Conservation (phyloP, 352 stramenopile genomes). For the Phytophthora sansomeana region DNA sequence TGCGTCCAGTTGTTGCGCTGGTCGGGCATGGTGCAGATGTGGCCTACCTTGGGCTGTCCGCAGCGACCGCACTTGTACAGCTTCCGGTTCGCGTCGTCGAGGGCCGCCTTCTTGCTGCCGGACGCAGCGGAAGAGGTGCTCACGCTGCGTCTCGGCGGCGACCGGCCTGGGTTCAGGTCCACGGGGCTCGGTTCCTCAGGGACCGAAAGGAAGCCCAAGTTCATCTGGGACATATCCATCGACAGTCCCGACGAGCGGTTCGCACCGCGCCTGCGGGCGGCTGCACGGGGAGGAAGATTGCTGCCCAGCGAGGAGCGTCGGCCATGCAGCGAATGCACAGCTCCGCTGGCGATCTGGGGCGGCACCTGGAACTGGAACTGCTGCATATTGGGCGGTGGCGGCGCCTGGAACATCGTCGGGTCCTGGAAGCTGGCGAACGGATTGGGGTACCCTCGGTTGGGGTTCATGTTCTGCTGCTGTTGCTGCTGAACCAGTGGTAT, state of each 20-base stretch:
- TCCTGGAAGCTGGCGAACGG: constrained; percentile 45
- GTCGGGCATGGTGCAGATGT: constrained; percentile 89
- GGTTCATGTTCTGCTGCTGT: constrained; percentile 44
- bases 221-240: constrained; percentile 87
- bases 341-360: constrained; percentile 61
- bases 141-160: constrained; percentile 32
- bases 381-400: constrained; percentile 38
- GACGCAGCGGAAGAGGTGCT: constrained; percentile 30
- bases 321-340: constrained; percentile 61
- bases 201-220: constrained; percentile 72
- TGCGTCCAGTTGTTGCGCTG: constrained; percentile 90
- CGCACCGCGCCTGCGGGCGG: constrained; percentile 37
- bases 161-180: constrained; percentile 41
- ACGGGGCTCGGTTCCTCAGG: constrained; percentile 67
- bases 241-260: constrained; percentile 78
- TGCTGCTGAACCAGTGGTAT: constrained; percentile 40
- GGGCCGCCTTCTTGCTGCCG: constrained; percentile 37
- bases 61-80: constrained; percentile 90
- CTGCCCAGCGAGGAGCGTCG: constrained; percentile 62
- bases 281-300: constrained; percentile 42
- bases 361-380: constrained; percentile 66
- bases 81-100: constrained; percentile 68
- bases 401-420: constrained; percentile 33
- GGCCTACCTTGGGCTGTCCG: constrained; percentile 85
- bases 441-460: constrained; percentile 43